phyloP scores from a whole-genome alignment of 1,284 basidiomycete genomes.

The Mycocalia duriaeana region DNA sequence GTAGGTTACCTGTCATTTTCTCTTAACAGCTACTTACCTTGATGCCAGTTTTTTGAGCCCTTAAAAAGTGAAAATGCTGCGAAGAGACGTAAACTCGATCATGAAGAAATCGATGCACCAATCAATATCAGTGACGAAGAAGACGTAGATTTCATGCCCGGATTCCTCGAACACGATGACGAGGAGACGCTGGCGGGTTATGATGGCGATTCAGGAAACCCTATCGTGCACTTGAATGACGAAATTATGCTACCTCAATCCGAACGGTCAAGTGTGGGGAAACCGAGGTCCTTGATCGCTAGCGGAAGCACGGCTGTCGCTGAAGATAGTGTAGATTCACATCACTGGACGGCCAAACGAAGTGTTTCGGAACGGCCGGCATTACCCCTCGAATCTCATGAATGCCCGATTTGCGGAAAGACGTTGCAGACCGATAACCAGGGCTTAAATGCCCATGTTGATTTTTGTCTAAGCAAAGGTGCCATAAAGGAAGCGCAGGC shows the following conservation, averaged over 20 bases:
- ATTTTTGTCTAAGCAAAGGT: slow-evolving; percentile 70
- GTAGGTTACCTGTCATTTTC: slow-evolving; percentile 33
- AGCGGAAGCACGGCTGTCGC: no score
- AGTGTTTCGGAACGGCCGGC: no score
- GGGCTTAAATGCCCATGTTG: slow-evolving; percentile 68
- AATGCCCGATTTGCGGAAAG: slow-evolving; percentile 65
- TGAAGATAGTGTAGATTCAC: no score
- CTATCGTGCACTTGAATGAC: no score
- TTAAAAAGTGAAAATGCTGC: slow-evolving; percentile 26
- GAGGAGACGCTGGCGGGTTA: slow-evolving; percentile 21
- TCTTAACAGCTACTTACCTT: neutral
- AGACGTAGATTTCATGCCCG: slow-evolving; percentile 40
- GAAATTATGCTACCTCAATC: no score
- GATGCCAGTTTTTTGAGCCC: slow-evolving; percentile 51
- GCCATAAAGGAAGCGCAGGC: slow-evolving; percentile 66
- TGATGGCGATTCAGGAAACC: slow-evolving; percentile 14
- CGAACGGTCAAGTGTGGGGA: slow-evolving; percentile 7
- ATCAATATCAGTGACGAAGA: no score
- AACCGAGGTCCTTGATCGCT: slow-evolving; percentile 13
- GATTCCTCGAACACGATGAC: slow-evolving; percentile 48
- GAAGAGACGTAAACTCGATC: slow-evolving; percentile 36
- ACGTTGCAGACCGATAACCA: slow-evolving; percentile 56
- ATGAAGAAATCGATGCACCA: slow-evolving; percentile 6
- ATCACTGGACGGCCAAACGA: no score
- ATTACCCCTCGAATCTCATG: slow-evolving; percentile 30